phyloP scores from a whole-genome alignment of 768 basidiomycete species.

The Leucocoprinus sp. region DNA sequence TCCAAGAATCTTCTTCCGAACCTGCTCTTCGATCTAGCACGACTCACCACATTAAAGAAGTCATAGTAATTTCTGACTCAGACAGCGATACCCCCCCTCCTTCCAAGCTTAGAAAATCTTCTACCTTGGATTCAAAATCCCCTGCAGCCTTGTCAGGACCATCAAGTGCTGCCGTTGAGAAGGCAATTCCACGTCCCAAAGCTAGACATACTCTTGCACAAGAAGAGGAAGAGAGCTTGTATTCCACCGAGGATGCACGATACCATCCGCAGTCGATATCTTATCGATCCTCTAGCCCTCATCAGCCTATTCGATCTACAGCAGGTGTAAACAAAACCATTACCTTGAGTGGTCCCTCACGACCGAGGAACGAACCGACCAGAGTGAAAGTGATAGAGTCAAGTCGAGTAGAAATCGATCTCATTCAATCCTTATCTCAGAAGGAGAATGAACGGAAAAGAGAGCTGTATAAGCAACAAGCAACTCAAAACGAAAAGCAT shows the following conservation, averaged over 20 bases:
- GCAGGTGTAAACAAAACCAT: neutral
- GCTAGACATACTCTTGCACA: neutral
- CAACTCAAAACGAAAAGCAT: conserved; percentile 3
- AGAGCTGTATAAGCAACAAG: conserved; percentile 4
- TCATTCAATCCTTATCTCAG: neutral
- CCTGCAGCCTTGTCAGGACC: neutral
- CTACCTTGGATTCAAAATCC: neutral
- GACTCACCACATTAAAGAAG: neutral
- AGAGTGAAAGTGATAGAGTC: neutral
- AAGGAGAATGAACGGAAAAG: conserved; percentile 2
- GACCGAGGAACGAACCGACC: neutral
- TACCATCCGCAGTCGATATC: neutral
- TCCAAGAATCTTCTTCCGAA: neutral
- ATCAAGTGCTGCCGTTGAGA: neutral
- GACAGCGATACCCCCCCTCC: neutral
- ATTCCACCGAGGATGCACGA: neutral
- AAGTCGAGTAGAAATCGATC: neutral
- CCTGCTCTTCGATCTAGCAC: neutral
- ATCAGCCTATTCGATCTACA: neutral
- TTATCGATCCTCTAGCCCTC: neutral
- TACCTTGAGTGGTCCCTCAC: neutral
- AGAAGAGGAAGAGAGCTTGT: conserved; percentile 5
- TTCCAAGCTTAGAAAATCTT: neutral
- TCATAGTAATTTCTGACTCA: conserved; percentile 1
- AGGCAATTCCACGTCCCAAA: neutral